Conservation (phyloP, 345 rosid species). For the Tarenaya hassleriana region DNA sequence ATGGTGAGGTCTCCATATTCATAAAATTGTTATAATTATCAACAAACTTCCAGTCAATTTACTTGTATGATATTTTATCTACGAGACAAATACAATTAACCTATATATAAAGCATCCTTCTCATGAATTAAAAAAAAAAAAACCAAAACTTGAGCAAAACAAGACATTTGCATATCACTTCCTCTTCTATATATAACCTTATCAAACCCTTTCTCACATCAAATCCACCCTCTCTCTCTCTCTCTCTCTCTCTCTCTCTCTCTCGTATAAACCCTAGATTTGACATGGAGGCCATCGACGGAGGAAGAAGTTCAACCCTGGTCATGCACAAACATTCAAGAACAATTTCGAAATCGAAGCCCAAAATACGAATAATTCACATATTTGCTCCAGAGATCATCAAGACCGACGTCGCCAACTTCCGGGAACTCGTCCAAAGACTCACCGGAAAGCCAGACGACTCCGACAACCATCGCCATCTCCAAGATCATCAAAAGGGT, state of each 20-base stretch:
- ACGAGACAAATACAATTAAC: no score
- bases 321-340: constrained; percentile 44
- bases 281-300: constrained; percentile 37
- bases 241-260: constrained; percentile 27
- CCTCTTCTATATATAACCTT: constrained; percentile 26
- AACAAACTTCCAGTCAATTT: no score
- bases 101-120: no score
- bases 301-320: constrained; percentile 33
- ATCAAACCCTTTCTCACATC: no score
- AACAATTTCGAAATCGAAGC: constrained; percentile 55
- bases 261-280: constrained; percentile 18
- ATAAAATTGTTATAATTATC: no score
- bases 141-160: no score
- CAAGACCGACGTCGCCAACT: constrained; percentile 84
- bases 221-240: constrained; percentile 36
- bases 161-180: neutral
- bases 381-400: no score
- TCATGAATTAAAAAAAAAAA: no score
- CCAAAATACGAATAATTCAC: constrained; percentile 70
- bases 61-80: no score
- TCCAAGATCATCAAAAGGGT: constrained; percentile 3
- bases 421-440: constrained; percentile 79
- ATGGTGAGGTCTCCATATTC: no score
- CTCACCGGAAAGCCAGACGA: constrained; percentile 77
- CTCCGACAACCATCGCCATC: constrained; percentile 1